A percentile compares a stretch with the other conserved stretches of the same genome.
These are phyloP conservation scores for Xylaria curta DNA, from an alignment of 495 filamentous ascomycete species.

Conservation along the genomic window DNA sequence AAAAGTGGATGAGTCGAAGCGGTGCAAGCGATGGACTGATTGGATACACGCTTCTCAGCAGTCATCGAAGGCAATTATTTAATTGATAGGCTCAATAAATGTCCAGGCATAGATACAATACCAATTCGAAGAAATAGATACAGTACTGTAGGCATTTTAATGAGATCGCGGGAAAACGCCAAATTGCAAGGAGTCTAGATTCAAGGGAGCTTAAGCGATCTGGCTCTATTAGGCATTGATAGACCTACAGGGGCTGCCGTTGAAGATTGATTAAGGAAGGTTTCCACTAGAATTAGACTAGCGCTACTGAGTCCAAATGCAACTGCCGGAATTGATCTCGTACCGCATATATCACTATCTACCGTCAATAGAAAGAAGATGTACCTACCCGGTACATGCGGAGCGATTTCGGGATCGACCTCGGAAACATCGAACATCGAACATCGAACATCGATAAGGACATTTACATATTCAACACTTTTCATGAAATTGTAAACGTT, in stretches of 20 bases:
- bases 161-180: slow-evolving; percentile 8
- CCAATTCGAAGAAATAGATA: slow-evolving; percentile 4
- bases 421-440: neutral
- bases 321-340: neutral
- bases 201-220: slow-evolving; percentile 10
- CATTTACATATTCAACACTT: neutral
- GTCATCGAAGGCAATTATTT: neutral
- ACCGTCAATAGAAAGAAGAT: neutral
- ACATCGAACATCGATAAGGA: neutral
- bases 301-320: neutral
- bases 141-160: neutral
- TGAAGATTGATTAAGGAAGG: neutral
- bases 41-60: neutral
- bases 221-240: slow-evolving; percentile 21
- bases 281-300: neutral
- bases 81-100: neutral
- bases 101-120: neutral
- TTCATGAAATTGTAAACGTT: neutral
- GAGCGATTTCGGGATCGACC: neutral
- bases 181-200: slow-evolving; percentile 20
- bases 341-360: neutral
- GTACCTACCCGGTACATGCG: neutral
- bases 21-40: neutral
- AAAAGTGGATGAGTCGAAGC: neutral
- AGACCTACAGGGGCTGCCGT: neutral